Conservation (phyloP, 495 filamentous ascomycete genomes). For the Podospora pseudocomata region DNA sequence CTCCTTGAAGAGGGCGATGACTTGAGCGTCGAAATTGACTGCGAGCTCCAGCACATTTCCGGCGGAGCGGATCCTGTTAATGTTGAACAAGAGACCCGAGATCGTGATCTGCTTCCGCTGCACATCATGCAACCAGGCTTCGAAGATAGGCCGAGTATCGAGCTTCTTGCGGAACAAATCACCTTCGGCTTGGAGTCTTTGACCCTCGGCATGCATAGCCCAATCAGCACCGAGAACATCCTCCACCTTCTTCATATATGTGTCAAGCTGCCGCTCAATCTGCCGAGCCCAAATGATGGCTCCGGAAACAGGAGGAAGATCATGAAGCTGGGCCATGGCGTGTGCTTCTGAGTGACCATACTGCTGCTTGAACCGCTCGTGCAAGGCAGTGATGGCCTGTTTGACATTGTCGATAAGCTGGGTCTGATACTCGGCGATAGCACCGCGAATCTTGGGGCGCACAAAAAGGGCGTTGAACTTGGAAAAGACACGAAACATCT, state of each 20-base stretch:
- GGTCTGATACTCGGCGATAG: conserved; percentile 95
- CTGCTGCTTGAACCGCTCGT: conserved; percentile 97
- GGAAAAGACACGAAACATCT: conserved; percentile 99
- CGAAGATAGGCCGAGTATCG: conserved; percentile 86
- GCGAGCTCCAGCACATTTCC: conserved; percentile 81
- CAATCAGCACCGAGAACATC: conserved; percentile 91
- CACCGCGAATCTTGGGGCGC: conserved; percentile 92
- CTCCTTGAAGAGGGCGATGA: conserved; percentile 97
- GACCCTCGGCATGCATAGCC: conserved; percentile 89
- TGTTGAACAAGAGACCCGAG: conserved; percentile 83
- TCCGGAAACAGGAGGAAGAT: conserved; percentile 91
- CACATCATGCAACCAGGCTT: conserved; percentile 91
- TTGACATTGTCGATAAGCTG: conserved; percentile 97
- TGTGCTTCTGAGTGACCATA: conserved; percentile 98
- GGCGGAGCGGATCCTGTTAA: conserved; percentile 77
- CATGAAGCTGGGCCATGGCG: conserved; percentile 93
- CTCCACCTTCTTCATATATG: conserved; percentile 97
- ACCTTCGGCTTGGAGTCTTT: conserved; percentile 85
- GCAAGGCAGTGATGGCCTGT: conserved; percentile 83
- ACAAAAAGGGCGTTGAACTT: conserved; percentile 99
- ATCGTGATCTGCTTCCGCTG: conserved; percentile 83
- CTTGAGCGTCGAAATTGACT: conserved; percentile 95
- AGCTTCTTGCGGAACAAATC: conserved; percentile 92
- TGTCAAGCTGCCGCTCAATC: conserved; percentile 90
- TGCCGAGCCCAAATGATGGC: conserved; percentile 96